Evolutionary conservation across 495 filamentous ascomycete species (phyloP).

Genomic region (Daldinia loculata): DNA sequence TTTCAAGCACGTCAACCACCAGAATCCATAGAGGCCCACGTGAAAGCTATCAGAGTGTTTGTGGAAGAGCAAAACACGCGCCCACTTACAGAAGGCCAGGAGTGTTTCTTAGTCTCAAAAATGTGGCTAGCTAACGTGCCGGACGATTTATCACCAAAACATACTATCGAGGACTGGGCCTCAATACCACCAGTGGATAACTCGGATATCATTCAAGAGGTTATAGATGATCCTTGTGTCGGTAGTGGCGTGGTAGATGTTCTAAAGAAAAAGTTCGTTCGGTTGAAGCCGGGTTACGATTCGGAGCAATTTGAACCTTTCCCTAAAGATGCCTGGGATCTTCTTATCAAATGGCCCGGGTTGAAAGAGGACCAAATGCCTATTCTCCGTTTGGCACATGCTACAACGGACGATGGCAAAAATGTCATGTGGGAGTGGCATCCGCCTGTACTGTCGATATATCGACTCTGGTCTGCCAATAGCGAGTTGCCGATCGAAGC

Average conservation of each 20-base stretch:
- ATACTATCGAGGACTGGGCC: conserved; percentile 23
- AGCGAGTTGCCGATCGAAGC: conserved; percentile 65
- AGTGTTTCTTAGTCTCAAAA: conserved; percentile 79
- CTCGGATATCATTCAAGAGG: conserved; percentile 68
- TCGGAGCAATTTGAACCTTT: conserved; percentile 79
- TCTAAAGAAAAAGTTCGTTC: conserved; percentile 67
- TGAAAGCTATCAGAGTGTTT: conserved; percentile 73
- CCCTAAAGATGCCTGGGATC: conserved; percentile 80
- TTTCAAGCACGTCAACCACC: conserved; percentile 32
- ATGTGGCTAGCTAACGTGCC: conserved; percentile 79
- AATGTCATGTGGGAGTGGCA: conserved; percentile 85
- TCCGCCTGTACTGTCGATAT: conserved; percentile 85
- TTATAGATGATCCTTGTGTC: conserved; percentile 54
- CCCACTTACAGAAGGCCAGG: conserved; percentile 70
- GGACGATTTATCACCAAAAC: conserved; percentile 36
- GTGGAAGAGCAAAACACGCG: conserved; percentile 59
- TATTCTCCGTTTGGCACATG: conserved; percentile 79
- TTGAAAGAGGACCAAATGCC: conserved; percentile 72
- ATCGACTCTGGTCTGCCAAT: conserved; percentile 72
- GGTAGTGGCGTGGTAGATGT: conserved; percentile 48
- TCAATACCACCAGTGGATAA: conserved; percentile 77
- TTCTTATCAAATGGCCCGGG: conserved; percentile 84
- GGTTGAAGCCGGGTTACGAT: conserved; percentile 76
- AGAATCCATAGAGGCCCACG: conserved; percentile 59
- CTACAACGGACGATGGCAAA: conserved; percentile 64